Percentiles rank a stretch among this genome's conserved stretches.
phyloP scores from a whole-genome alignment of 805 yeast genomes.

The Candida ulmi region DNA sequence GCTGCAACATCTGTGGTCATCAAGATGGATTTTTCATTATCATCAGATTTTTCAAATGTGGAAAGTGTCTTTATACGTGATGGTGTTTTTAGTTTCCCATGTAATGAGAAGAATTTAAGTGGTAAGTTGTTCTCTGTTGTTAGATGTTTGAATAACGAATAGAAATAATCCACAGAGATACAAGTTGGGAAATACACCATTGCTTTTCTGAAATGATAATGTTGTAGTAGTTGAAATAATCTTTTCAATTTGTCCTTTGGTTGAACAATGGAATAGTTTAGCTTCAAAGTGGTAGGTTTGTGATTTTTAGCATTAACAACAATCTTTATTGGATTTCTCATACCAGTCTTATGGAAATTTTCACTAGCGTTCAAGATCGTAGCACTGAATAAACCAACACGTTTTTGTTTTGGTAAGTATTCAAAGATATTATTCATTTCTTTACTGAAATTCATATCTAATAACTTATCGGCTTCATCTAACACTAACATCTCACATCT shows the following conservation, averaged over 20 bases:
- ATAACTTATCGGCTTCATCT: conserved; percentile 89
- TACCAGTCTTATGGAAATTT: conserved; percentile 77
- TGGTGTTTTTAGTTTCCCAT: conserved; percentile 83
- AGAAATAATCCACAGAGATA: conserved; percentile 72
- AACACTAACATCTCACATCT: conserved; percentile 70
- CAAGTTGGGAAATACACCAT: conserved; percentile 95
- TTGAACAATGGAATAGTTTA: conserved; percentile 53
- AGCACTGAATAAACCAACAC: conserved; percentile 93
- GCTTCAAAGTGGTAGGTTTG: conserved; percentile 58
- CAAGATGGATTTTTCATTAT: conserved; percentile 47
- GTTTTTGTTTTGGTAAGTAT: conserved; percentile 78
- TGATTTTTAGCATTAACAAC: conserved; percentile 56
- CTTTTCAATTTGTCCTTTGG: conserved; percentile 59
- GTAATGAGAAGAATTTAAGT: conserved; percentile 61
- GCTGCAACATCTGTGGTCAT: conserved; percentile 99
- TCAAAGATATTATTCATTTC: conserved; percentile 66
- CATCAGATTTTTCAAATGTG: conserved; percentile 35
- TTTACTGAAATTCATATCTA: conserved; percentile 69
- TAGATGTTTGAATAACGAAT: conserved; percentile 44
- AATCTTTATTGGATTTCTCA: conserved; percentile 88
- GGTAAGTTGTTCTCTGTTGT: conserved; percentile 22
- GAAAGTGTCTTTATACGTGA: conserved; percentile 71
- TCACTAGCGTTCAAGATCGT: conserved; percentile 81
- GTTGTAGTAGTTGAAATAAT: conserved; percentile 46
- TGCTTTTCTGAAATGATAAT: conserved; percentile 62